A percentile compares a stretch with the other conserved stretches of the same genome.
Evolutionary conservation across 2,329 filamentous ascomycete genomes (phyloP).

Genomic region (Fusarium xyrophilum): DNA sequence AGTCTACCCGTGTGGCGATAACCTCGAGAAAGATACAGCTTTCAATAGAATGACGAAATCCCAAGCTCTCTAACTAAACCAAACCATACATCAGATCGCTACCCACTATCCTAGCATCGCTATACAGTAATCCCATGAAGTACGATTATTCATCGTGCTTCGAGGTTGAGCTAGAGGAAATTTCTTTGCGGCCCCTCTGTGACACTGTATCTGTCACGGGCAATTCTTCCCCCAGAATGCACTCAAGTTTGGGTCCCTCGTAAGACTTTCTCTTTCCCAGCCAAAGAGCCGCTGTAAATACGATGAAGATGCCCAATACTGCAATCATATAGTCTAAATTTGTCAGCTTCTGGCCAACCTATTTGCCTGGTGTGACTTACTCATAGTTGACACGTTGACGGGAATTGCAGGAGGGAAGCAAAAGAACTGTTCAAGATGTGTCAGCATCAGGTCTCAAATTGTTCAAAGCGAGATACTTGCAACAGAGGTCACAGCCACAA

Average conservation of each 20-base stretch:
- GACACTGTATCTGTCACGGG: conserved; percentile 14
- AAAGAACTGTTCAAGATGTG: conserved; percentile 18
- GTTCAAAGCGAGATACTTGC: conserved; percentile 24
- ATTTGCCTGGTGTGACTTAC: background rate
- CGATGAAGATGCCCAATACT: conserved; percentile 45
- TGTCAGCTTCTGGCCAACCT: background rate
- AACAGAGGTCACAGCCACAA: conserved; percentile 50
- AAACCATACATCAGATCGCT: background rate
- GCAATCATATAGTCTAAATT: conserved; percentile 47
- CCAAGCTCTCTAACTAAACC: background rate
- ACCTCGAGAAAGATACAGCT: background rate
- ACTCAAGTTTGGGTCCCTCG: conserved; percentile 31
- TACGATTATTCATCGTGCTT: conserved; percentile 14
- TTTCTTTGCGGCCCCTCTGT: conserved; percentile 1
- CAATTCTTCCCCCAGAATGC: conserved; percentile 28
- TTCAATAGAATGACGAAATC: background rate
- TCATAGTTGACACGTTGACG: conserved; percentile 32
- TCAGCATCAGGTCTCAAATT: background rate
- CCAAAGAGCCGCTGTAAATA: conserved; percentile 27
- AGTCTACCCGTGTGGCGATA: background rate
- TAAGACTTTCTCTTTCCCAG: conserved; percentile 29
- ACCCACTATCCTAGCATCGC: background rate
- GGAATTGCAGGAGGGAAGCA: conserved; percentile 37
- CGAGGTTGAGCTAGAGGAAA: conserved; percentile 8
- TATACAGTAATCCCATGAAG: background rate